Evolutionary conservation across 352 stramenopile species (phyloP).

Genomic region (Pythium brassicae): DNA sequence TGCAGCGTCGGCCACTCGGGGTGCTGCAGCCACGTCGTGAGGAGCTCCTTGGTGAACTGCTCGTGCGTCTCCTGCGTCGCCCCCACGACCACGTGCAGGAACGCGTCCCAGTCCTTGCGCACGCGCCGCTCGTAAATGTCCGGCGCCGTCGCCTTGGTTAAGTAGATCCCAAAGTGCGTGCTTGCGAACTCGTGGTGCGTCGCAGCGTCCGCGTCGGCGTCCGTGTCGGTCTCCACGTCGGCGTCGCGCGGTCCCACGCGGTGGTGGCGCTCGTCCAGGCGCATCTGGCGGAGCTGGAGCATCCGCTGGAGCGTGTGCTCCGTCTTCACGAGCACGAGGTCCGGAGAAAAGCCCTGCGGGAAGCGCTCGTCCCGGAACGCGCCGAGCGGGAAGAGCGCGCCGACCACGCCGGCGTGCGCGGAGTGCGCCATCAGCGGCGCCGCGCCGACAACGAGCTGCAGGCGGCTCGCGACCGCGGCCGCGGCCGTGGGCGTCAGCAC

Average conservation of each 20-base stretch:
- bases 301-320: slow-evolving; percentile 56
- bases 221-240: slow-evolving; percentile 8
- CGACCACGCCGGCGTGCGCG: slow-evolving; percentile 27
- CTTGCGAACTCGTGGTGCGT: slow-evolving; percentile 26
- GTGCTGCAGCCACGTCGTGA: slow-evolving; percentile 51
- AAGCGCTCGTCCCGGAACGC: slow-evolving; percentile 21
- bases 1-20: slow-evolving; percentile 59
- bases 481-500: slow-evolving; percentile 25
- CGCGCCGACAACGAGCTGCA: slow-evolving; percentile 35
- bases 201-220: slow-evolving; percentile 7
- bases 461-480: slow-evolving; percentile 32
- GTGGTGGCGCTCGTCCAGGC: slow-evolving; percentile 40
- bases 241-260: too few species aligned
- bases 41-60: slow-evolving; percentile 63
- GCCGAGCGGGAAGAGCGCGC: slow-evolving; percentile 30
- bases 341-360: slow-evolving; percentile 32
- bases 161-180: slow-evolving; percentile 56
- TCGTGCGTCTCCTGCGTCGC: slow-evolving; percentile 44
- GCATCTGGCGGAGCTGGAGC: slow-evolving; percentile 46
- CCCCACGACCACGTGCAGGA: slow-evolving; percentile 62
- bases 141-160: slow-evolving; percentile 50
- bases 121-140: slow-evolving; percentile 60
- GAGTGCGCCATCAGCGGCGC: slow-evolving; percentile 18
- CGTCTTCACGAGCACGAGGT: slow-evolving; percentile 62
- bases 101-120: slow-evolving; percentile 67